Evolutionary conservation across 352 stramenopile genomes (phyloP).

Genomic region (Globisporangium megalacanthum): DNA sequence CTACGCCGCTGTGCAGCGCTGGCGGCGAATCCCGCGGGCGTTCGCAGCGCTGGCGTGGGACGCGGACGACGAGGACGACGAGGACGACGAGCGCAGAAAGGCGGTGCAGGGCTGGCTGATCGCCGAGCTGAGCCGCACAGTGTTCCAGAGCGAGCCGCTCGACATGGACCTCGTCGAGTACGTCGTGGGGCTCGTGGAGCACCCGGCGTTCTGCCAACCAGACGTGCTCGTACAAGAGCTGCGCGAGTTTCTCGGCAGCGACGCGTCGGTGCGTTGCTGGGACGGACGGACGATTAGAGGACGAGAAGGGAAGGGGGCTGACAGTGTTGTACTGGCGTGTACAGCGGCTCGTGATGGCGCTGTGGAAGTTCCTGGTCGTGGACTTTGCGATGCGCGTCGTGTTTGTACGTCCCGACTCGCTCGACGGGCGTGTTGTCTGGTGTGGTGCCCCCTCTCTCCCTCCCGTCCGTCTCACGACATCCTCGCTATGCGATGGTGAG

Average conservation of each 20-base stretch:
- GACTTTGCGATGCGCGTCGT: slow-evolving; percentile 46
- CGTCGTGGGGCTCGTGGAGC: slow-evolving; percentile 52
- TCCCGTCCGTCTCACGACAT: no score
- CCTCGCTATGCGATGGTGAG: background rate
- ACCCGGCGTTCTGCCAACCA: slow-evolving; percentile 66
- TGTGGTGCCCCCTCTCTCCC: background rate
- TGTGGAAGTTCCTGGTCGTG: slow-evolving; percentile 74
- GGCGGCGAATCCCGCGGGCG: slow-evolving; percentile 37
- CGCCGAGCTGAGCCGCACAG: slow-evolving; percentile 35
- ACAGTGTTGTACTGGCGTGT: slow-evolving; percentile 42
- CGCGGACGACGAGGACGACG: background rate
- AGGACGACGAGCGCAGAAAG: slow-evolving; percentile 5
- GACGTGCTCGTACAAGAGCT: slow-evolving; percentile 61
- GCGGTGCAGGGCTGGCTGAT: slow-evolving; percentile 37
- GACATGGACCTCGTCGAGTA: slow-evolving; percentile 65
- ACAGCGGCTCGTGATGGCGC: slow-evolving; percentile 56
- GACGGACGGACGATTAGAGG: no score
- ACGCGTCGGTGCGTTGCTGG: slow-evolving; percentile 23
- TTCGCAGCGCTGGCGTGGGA: slow-evolving; percentile 34
- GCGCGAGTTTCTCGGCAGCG: slow-evolving; percentile 54
- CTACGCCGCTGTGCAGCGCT: slow-evolving; percentile 36
- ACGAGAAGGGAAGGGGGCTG: no score
- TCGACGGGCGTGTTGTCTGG: slow-evolving; percentile 1
- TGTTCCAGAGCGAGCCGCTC: slow-evolving; percentile 25
- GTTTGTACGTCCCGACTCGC: slow-evolving; percentile 31